phyloP scores from a whole-genome alignment of 257 asterid genomes.

The Perilla frutescens region DNA sequence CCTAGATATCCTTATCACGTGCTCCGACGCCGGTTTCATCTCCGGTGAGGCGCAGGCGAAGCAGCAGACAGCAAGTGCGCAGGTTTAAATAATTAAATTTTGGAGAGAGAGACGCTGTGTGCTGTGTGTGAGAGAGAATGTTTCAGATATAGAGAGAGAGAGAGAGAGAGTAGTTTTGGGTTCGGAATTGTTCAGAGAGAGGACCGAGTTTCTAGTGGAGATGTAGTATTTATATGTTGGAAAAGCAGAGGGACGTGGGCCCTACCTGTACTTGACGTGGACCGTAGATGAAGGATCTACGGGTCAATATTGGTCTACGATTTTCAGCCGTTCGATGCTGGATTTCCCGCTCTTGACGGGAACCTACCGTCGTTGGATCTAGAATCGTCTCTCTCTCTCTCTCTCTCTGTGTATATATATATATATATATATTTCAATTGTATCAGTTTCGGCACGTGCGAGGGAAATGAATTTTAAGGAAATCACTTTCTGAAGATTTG shows the following conservation, averaged over 20 bases:
- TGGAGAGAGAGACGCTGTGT: conserved; percentile 21
- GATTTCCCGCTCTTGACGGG: conserved; percentile 46
- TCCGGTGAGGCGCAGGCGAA: conserved; percentile 51
- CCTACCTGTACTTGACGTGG: conserved; percentile 42
- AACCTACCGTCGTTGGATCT: conserved; percentile 51
- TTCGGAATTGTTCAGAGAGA: conserved; percentile 42
- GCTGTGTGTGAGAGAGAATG: conserved; percentile 35
- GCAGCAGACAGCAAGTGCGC: conserved; percentile 36
- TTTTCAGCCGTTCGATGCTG: conserved; percentile 50
- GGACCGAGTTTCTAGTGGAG: conserved; percentile 50
- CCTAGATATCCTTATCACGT: conserved; percentile 54
- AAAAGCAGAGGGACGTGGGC: conserved; percentile 41
- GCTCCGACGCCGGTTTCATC: conserved; percentile 69
- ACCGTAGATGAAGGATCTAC: conserved; percentile 48
- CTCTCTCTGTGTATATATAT: too few relatives aligned
- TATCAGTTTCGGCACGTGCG: conserved; percentile 44
- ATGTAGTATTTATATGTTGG: conserved; percentile 46
- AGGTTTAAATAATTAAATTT: conserved; percentile 29
- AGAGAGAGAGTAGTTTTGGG: conserved; percentile 22
- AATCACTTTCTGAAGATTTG: background rate
- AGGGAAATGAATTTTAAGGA: background rate
- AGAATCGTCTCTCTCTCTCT: conserved; percentile 41
- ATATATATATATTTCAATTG: too few relatives aligned
- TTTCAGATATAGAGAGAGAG: background rate
- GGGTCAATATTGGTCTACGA: conserved; percentile 12